A percentile compares a stretch with the other conserved stretches of the same genome.
Conservation (phyloP, 2,329 filamentous ascomycete species). For the Thermomyces lanuginosus region DNA sequence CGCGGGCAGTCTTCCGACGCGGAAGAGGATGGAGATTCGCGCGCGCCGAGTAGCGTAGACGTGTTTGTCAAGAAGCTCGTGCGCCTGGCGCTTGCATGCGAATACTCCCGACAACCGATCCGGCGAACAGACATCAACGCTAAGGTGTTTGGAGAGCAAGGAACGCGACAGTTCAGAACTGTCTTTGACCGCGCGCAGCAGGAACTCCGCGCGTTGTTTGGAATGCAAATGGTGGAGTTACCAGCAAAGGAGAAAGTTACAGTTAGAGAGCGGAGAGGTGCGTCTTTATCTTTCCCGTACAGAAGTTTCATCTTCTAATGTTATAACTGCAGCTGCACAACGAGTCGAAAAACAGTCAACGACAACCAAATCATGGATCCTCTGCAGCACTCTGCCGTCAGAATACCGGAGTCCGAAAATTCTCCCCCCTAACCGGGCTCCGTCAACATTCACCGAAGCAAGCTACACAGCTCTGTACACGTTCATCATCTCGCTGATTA, state of each 20-base stretch:
- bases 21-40: slow-evolving; percentile 8
- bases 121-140: slow-evolving; percentile 41
- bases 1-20: slow-evolving; percentile 8
- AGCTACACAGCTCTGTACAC: slow-evolving; percentile 70
- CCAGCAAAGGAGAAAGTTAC: slow-evolving; percentile 68
- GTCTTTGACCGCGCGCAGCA: slow-evolving; percentile 65
- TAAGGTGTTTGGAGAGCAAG: slow-evolving; percentile 54
- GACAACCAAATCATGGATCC: slow-evolving; percentile 53
- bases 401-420: slow-evolving; percentile 51
- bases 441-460: slow-evolving; percentile 52
- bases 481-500: slow-evolving; percentile 60
- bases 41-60: slow-evolving; percentile 16
- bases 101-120: slow-evolving; percentile 42
- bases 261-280: slow-evolving; percentile 61
- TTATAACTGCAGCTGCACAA: slow-evolving; percentile 34
- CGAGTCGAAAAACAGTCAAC: slow-evolving; percentile 26
- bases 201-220: slow-evolving; percentile 56
- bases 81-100: slow-evolving; percentile 43
- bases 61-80: slow-evolving; percentile 45
- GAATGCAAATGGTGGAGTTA: slow-evolving; percentile 83
- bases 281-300: slow-evolving; percentile 8
- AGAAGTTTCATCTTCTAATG: background rate
- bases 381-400: slow-evolving; percentile 55
- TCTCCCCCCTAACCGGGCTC: slow-evolving; percentile 49
- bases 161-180: slow-evolving; percentile 52